Conservation (phyloP, 371 early-diverging fungal genomes). For the Nosema granulosis region DNA sequence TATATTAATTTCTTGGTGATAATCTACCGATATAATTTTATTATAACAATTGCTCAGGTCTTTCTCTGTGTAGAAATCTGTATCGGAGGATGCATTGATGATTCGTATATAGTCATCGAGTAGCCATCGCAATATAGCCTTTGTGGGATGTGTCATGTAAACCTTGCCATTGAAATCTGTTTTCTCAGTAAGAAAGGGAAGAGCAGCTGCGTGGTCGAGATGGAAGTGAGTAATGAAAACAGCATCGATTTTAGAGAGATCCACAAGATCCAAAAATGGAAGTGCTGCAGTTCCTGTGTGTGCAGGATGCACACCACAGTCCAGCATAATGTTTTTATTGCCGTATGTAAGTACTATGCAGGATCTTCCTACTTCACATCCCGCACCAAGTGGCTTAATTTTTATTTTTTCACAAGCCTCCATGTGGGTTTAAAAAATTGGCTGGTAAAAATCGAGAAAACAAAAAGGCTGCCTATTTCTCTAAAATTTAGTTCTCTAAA, state of each 20-base stretch:
- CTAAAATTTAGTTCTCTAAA: neutral
- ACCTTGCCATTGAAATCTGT: conserved; percentile 94
- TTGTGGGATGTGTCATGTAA: conserved; percentile 99
- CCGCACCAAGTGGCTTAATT: conserved; percentile 93
- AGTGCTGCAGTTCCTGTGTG: conserved; percentile 86
- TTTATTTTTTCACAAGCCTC: conserved; percentile 41
- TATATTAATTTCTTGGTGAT: conserved; percentile 84
- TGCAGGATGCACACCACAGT: conserved; percentile 98
- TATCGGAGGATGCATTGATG: conserved; percentile 74
- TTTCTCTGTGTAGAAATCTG: conserved; percentile 85
- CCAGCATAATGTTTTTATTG: conserved; percentile 85
- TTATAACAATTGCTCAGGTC: conserved; percentile 83
- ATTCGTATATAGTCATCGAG: conserved; percentile 81
- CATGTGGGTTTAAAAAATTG: neutral
- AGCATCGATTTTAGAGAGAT: conserved; percentile 82
- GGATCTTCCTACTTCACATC: conserved; percentile 95
- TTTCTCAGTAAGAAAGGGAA: conserved; percentile 94
- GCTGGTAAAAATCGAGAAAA: neutral
- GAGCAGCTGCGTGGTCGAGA: conserved; percentile 96
- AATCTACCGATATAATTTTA: conserved; percentile 90
- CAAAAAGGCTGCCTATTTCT: neutral
- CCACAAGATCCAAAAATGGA: conserved; percentile 94
- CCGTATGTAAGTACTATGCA: conserved; percentile 89
- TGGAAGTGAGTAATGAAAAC: conserved; percentile 84
- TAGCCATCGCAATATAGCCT: conserved; percentile 95